Conservation (phyloP, 2,329 filamentous ascomycete species). For the Hypocrella siamensis region DNA sequence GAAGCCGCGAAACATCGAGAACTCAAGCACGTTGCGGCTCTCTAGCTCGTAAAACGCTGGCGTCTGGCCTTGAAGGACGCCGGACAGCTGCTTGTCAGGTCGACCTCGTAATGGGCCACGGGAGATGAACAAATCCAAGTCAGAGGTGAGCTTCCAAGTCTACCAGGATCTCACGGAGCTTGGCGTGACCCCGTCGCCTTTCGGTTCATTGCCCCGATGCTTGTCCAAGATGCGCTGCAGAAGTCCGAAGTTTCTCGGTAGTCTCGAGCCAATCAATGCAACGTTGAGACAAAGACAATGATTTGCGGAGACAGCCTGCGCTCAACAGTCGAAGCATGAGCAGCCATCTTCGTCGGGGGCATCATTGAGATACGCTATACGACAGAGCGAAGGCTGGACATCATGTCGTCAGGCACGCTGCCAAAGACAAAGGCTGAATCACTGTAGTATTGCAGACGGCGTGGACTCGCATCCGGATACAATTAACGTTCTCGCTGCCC, state of each 20-base stretch:
- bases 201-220: slow-evolving; percentile 61
- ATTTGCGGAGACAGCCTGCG: slow-evolving; percentile 70
- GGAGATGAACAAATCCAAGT: slow-evolving; percentile 79
- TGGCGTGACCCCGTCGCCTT: slow-evolving; percentile 60
- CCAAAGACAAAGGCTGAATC: slow-evolving; percentile 80
- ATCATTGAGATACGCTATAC: slow-evolving; percentile 70
- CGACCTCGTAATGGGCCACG: slow-evolving; percentile 46
- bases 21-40: slow-evolving; percentile 85
- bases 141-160: slow-evolving; percentile 86
- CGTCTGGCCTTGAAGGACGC: slow-evolving; percentile 45
- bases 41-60: slow-evolving; percentile 73
- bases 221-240: slow-evolving; percentile 76
- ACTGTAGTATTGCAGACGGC: slow-evolving; percentile 81
- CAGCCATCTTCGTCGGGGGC: slow-evolving; percentile 64
- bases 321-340: slow-evolving; percentile 79
- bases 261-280: slow-evolving; percentile 64
- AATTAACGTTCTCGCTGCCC: slow-evolving; percentile 55
- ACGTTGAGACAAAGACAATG: slow-evolving; percentile 64
- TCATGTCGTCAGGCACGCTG: slow-evolving; percentile 78
- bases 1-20: slow-evolving; percentile 74
- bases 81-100: slow-evolving; percentile 29
- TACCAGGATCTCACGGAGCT: slow-evolving; percentile 71
- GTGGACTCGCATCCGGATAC: slow-evolving; percentile 82
- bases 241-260: slow-evolving; percentile 65
- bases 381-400: slow-evolving; percentile 83